Base-by-base conservation (phyloP, 306 rosid genomes). In the Quercus cerris region DNA sequence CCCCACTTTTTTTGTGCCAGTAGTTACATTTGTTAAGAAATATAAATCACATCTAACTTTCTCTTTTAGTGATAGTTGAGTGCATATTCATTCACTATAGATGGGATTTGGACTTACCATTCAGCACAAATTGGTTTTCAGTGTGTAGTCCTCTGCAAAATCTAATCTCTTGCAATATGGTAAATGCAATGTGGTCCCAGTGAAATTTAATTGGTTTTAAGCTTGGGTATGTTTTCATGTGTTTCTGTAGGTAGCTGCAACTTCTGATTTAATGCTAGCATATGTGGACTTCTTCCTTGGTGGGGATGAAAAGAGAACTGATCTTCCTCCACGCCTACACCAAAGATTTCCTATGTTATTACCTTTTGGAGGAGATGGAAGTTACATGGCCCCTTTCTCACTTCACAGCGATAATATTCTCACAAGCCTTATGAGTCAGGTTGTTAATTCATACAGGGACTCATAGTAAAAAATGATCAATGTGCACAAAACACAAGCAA, bases 341-440 rank as follows among this genome's bases (percentile, higher is more conserved):
- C 92, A 88, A 85, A 90, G 98, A 81, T 87, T 91, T 76, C 99
- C 99, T 20, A 81, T 96, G 85, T 82, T 97, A 54, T 82, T 96
- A 71, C 93, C 90, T 81, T 96, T 93, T 81, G 98, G 98, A 58
- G 99, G 99, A 70, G 99, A 96, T 88, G 99, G 98, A 86, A 93
- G 97, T 75, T 96, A 90, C 80, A 90, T 93, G 99, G 94, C 97
- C 73, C 92, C 99, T 83, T 96, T 91, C 88, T 75, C 89, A 75
- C 97, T 93, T 81, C 85, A 89, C 87, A 93, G 90, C 35, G 99
- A 96, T 86, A 93, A 93, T 78, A 89, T 96, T 84, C 87, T 96
- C 80, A 93, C 99, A 33, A 96, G 97, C 81, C 99, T 96, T 78
- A 93, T 93, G 97, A 90, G 97, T 78, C 99, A 96, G 99, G 99